Base-by-base conservation (phyloP, 164 flowering plant species). In the Tetrastigma voinierianum region DNA sequence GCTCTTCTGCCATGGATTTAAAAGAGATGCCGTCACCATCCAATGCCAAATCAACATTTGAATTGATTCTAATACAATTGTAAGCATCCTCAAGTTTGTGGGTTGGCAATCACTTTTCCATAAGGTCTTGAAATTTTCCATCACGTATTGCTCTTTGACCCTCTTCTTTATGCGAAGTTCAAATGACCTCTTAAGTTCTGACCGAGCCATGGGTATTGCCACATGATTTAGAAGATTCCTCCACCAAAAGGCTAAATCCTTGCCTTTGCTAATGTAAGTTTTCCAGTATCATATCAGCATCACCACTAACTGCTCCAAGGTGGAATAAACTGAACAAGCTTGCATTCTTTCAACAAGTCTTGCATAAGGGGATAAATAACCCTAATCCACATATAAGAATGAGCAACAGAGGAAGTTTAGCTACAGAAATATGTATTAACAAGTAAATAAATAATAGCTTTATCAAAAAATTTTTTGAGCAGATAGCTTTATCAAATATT, bases 161-260 rank as follows among this genome's bases (percentile, higher is more conserved):
- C 83, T 86, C 84, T 87, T 87, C 86, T 95, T 95, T 44, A 95
- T 79, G 11, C 84, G 89, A 46, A 78, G 70, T 72, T 87, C 97
- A 66, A 83, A 71, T 23, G 74, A 73, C 72, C 90, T 78, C 78
- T 86, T 89, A 43, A 80, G 78, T 74, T 89, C 93, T 73, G 83
- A 71, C 54, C 91, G 76, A 18, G 79, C 80, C 69, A 46, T 72
- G 16, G 77, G 72, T 65, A 23, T 82, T 69, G 56, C 77, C 66
- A 79, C 69, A 10, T 71, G 62, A 59, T 23, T 23, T 23, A 49
- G 73, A 70, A 55, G 89, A 75, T 74, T 91, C 93, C 51, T 86
- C 91, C 65, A 88, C 76, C 40, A 94, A 65, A 59, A 83, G 3
- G 97, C 96, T 66, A 94, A 78, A 74, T 84, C 74, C 67, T 80